These are phyloP conservation scores for Diutina mesorugosa DNA, from an alignment of 1,139 yeast species.

Conservation along the genomic window DNA sequence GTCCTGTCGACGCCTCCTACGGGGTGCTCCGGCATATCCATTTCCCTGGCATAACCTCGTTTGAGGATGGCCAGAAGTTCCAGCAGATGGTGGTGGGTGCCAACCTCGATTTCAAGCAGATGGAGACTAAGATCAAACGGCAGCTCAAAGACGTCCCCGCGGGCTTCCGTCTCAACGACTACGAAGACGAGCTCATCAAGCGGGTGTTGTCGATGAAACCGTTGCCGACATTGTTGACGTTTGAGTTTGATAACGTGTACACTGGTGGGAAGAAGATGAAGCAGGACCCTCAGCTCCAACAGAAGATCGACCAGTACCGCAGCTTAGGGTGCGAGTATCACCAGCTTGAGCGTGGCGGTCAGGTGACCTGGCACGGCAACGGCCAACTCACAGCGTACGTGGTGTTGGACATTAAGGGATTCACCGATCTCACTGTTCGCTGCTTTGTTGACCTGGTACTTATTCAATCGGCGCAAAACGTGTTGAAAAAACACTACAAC, in stretches of 20 bases:
- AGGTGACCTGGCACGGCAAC: slow-evolving; percentile 91
- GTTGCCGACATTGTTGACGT: slow-evolving; percentile 54
- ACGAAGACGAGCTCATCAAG: slow-evolving; percentile 31
- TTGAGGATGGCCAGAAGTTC: slow-evolving; percentile 43
- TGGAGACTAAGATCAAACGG: slow-evolving; percentile 33
- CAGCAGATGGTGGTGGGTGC: slow-evolving; percentile 53
- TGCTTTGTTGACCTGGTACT: slow-evolving; percentile 64
- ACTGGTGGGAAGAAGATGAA: slow-evolving; percentile 83
- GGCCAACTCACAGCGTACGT: slow-evolving; percentile 89
- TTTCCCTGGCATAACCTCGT: slow-evolving; percentile 41
- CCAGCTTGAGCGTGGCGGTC: slow-evolving; percentile 90
- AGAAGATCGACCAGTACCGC: slow-evolving; percentile 26
- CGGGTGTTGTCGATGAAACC: slow-evolving; percentile 42
- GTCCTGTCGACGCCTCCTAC: slow-evolving; percentile 22
- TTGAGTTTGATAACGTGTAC: slow-evolving; percentile 73
- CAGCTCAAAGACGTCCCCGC: slow-evolving; percentile 23
- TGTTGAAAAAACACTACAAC: slow-evolving; percentile 24
- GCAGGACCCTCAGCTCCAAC: slow-evolving; percentile 24
- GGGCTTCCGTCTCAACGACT: slow-evolving; percentile 28
- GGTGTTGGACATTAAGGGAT: slow-evolving; percentile 58
- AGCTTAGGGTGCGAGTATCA: slow-evolving; percentile 33
- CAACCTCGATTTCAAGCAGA: slow-evolving; percentile 47
- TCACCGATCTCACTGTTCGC: slow-evolving; percentile 47
- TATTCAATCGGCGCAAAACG: slow-evolving; percentile 47
- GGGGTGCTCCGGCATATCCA: slow-evolving; percentile 47